phyloP scores from a whole-genome alignment of 2,329 filamentous ascomycete genomes.

The Fusarium nanum region DNA sequence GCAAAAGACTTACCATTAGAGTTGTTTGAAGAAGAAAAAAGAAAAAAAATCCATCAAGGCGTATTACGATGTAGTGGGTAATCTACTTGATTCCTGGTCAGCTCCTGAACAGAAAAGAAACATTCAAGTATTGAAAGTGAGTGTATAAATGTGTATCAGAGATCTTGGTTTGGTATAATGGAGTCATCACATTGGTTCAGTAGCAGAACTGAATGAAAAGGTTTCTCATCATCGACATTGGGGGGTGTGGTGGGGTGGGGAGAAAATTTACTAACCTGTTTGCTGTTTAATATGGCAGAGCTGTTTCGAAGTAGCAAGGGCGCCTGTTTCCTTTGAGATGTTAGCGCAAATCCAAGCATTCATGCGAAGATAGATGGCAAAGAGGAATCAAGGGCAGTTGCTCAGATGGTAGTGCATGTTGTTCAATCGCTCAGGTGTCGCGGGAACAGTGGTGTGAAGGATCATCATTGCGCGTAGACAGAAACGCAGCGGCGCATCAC shows the following conservation, averaged over 20 bases:
- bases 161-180: constrained; percentile 73
- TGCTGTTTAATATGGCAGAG: not conserved
- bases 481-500: constrained; percentile 22
- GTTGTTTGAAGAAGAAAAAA: too few relatives aligned
- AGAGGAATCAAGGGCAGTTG: constrained; percentile 3
- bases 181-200: constrained; percentile 75
- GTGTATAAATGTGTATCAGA: constrained; percentile 59
- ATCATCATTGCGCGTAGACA: constrained; percentile 62
- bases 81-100: constrained; percentile 24
- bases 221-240: constrained; percentile 71
- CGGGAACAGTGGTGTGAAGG: constrained; percentile 68
- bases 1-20: constrained; percentile 27
- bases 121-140: constrained; percentile 5
- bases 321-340: constrained; percentile 1
- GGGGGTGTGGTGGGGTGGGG: not conserved
- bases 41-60: too few relatives aligned
- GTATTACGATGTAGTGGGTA: not conserved
- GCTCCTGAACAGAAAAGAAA: constrained; percentile 1
- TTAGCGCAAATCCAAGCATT: constrained; percentile 1
- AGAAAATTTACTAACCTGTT: constrained; percentile 25
- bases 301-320: constrained; percentile 4
- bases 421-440: constrained; percentile 71
- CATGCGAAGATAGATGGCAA: not conserved
- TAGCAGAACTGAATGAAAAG: constrained; percentile 78
- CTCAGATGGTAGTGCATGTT: constrained; percentile 85